Conservation (phyloP, 2,329 filamentous ascomycete species). For the Aspergillus jensenii region DNA sequence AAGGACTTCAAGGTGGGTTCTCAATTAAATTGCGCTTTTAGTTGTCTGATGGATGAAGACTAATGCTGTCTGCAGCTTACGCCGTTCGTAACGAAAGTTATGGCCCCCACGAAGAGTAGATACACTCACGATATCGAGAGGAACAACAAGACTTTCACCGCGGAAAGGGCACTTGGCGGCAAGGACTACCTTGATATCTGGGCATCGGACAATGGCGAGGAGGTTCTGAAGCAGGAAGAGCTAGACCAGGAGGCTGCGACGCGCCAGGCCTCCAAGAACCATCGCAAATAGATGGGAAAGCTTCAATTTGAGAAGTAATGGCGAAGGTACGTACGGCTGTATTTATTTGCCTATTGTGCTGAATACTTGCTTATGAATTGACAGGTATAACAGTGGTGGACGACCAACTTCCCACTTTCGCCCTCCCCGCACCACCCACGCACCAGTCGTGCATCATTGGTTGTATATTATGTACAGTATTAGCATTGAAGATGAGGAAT, state of each 20-base stretch:
- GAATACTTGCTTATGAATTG: not conserved
- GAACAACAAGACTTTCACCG: constrained; percentile 24
- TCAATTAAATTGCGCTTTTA: not conserved
- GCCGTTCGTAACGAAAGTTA: constrained; percentile 47
- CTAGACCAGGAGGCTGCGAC: constrained; percentile 13
- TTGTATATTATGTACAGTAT: constrained; percentile 23
- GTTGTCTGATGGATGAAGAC: not conserved
- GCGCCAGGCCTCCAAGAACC: not conserved
- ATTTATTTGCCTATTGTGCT: no score
- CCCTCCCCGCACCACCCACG: not conserved
- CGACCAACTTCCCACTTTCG: not conserved
- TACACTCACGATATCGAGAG: constrained; percentile 34
- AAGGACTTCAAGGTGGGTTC: constrained; percentile 67
- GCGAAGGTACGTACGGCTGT: not conserved
- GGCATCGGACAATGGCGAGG: constrained; percentile 36
- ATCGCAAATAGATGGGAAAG: constrained; percentile 15
- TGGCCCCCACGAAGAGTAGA: constrained; percentile 36
- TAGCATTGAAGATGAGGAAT: constrained; percentile 9
- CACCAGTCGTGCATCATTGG: not conserved
- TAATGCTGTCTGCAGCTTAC: constrained; percentile 47
- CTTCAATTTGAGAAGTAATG: not conserved
- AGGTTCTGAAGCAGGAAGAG: constrained; percentile 29
- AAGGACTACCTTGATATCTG: constrained; percentile 41
- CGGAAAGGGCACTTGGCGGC: constrained; percentile 33
- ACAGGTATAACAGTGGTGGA: not conserved